Evolutionary conservation across 73 alveolate genomes (phyloP), one percentile per base, ranked within the genome.

Genomic region (Stentor roeselii): DNA sequence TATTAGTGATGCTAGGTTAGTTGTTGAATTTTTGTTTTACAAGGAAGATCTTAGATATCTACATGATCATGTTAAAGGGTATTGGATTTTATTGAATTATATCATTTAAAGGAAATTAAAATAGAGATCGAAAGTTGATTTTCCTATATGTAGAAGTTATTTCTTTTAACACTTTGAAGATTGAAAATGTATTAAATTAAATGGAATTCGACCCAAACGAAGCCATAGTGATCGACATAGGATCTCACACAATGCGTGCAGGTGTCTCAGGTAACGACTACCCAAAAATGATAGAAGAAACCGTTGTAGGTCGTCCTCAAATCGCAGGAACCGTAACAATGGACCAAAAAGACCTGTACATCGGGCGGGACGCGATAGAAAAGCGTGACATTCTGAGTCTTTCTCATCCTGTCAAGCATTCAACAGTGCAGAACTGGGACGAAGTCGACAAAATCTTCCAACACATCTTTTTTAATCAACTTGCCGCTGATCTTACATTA

Each of bases 241-340:
- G 84, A 21, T 76, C 84, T 1, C 75, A 41, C 34, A 34, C 39
- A n/a, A 76, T 41, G 88, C 0, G 94, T 92, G 39, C 94, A 21
- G 84, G 84, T 15, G 38, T 76, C 67, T 37, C 84, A 34, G 84
- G 84, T 1, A 34, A 76, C 39, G 75, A 76, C 3, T 86, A 92
- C 59, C 99, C 99, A 3, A 88, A 92, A 77, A 39, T 86, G 41
- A 86, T 76, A 32, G 86, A 93, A 41, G 95, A 95, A 27, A 93
- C 96, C 14, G 92, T 93, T 61, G 90, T 95, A 76, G 99, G 99
- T 3, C 91, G 89, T 59, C 98, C 99, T 15, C 93, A 95, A 87
- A 88, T 90, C 84, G 94, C 97, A 75, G 97, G 96, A 36, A 90
- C 96, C 39, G 92, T 92, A 3, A 96, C 98, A 50, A 89, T 90